Base-by-base conservation (phyloP, 345 rosid genomes). In the Lumnitzera littorea region DNA sequence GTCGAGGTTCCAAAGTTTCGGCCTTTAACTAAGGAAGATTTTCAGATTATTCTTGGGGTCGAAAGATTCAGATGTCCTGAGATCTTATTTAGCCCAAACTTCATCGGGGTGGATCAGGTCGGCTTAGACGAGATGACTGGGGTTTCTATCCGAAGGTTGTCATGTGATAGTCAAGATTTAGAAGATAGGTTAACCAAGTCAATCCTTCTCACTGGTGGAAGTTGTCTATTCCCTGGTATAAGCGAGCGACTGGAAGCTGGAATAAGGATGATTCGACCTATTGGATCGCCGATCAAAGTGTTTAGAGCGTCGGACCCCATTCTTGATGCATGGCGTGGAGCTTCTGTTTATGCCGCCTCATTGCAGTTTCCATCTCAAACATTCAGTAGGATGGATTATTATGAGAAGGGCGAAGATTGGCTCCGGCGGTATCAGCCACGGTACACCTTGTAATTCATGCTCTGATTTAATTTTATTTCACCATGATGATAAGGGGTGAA, bases 281-380 rank as follows among this genome's bases (percentile, higher is more conserved):
- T 84, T 46, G 97, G 97, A 23, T 57, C 88, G 0, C 82, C 81
- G 29, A 92, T 92, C 54, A 70, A 68, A 48, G 83, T 89, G 14
- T 77, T 81, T 58, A 71, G 78, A 74, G 96, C 96, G 56, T 65
- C 78, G 54, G 84, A 92, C 70, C 96, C 97, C 0, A 80, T 88
- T 59, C 87, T 86, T 36, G 99, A 94, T 65, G 99, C 97, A 0
- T 90, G 99, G 97, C 90, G 95, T 11, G 99, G 99, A 23, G 99
- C 99, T n/a, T 75, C 96, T 63, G 52, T 60, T 1, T 85, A 78
- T 67, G 97, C 99, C 48, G 62, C 95, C 56, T 62, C 72, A 23
- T 23, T 62, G 61, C 78, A 67, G 48, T 94, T 90, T 71, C 79
- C 79, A 2, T 53, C 68, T 52, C 96, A 86, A 67, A 80, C 91